phyloP scores from a whole-genome alignment of 225 moss, liverwort and hornwort genomes.

The Straminergon stramineum region DNA sequence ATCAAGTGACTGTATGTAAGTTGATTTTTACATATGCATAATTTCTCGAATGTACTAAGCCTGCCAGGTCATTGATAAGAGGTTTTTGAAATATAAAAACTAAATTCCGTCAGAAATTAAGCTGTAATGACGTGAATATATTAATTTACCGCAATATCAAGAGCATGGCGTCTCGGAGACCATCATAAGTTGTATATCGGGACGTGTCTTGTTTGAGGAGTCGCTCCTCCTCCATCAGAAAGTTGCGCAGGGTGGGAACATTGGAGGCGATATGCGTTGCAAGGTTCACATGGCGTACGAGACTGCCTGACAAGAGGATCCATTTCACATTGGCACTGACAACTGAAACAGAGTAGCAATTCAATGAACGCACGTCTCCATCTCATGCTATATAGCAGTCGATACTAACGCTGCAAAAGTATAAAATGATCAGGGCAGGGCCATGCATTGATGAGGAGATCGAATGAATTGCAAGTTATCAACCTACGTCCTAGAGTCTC shows the following conservation, averaged over 20 bases:
- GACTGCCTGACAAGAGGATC: conserved; percentile 49
- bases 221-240: conserved; percentile 57
- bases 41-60: background rate
- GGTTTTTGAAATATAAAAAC: background rate
- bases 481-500: conserved; percentile 78
- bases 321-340: conserved; percentile 9
- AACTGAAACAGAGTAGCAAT: background rate
- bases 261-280: conserved; percentile 59
- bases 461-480: conserved; percentile 8
- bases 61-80: background rate
- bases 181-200: conserved; percentile 42
- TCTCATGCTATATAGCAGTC: background rate
- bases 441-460: background rate
- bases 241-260: conserved; percentile 63
- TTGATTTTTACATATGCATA: background rate
- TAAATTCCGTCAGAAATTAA: background rate
- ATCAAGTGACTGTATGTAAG: background rate
- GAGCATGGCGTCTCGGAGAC: conserved; percentile 75
- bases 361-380: background rate
- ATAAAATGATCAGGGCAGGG: background rate
- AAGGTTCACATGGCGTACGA: conserved; percentile 77
- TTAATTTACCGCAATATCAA: conserved; percentile 54
- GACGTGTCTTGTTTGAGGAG: conserved; percentile 40
- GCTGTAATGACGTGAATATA: background rate
- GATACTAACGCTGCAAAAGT: background rate